phyloP scores from a whole-genome alignment of 2,329 filamentous ascomycete genomes.

The Botrytis cinerea region DNA sequence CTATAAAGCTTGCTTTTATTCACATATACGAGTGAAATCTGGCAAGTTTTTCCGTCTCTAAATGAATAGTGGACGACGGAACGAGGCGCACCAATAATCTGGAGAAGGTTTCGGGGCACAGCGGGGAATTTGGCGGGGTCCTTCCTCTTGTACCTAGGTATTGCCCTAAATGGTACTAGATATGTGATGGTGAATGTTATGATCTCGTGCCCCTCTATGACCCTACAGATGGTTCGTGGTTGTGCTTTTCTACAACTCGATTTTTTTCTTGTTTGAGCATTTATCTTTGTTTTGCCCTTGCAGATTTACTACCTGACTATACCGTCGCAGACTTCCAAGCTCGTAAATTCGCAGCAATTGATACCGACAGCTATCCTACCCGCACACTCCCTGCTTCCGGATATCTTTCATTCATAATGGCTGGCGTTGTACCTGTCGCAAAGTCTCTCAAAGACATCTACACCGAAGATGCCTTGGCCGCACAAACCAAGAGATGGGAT shows the following conservation, averaged over 20 bases:
- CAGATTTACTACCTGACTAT: not conserved
- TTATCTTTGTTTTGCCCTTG: not conserved
- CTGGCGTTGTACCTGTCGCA: constrained; percentile 69
- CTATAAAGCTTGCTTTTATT: constrained; percentile 1
- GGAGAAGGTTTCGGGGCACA: constrained; percentile 16
- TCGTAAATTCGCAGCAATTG: not conserved
- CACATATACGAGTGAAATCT: not conserved
- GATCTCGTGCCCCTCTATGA: constrained; percentile 15
- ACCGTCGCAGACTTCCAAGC: not conserved
- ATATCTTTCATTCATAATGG: constrained; percentile 46
- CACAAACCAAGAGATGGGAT: constrained; percentile 75
- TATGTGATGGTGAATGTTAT: constrained; percentile 11
- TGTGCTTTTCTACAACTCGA: not conserved
- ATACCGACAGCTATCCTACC: constrained; percentile 27
- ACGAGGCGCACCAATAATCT: constrained; percentile 19
- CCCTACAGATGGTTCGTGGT: not conserved
- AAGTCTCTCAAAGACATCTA: constrained; percentile 81
- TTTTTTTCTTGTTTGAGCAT: not conserved
- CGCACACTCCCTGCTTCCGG: constrained; percentile 1
- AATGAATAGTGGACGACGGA: constrained; percentile 16
- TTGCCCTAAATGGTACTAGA: constrained; percentile 8
- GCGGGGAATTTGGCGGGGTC: constrained; percentile 19
- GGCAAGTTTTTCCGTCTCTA: constrained; percentile 6
- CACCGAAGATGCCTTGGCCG: constrained; percentile 66
- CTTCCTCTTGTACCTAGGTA: constrained; percentile 15